Evolutionary conservation across 1,139 yeast species (phyloP).

Genomic region (Magnusiomyces sp.): DNA sequence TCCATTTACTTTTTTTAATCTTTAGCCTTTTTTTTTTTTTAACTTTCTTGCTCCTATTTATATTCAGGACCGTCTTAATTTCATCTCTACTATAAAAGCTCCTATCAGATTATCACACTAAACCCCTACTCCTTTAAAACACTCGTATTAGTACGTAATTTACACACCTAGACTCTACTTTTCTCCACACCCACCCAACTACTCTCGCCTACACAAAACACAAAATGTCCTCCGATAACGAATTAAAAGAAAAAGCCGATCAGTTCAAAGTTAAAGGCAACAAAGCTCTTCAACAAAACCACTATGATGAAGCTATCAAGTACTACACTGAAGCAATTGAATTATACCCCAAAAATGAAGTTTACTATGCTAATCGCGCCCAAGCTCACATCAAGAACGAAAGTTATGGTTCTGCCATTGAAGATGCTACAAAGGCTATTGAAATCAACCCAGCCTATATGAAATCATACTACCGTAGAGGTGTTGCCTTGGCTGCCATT

Average conservation of each 20-base stretch:
- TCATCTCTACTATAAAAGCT: background rate
- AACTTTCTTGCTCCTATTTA: background rate
- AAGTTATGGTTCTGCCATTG: slow-evolving; percentile 54
- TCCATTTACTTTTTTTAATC: no score
- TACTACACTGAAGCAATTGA: slow-evolving; percentile 73
- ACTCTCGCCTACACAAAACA: background rate
- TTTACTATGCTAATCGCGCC: slow-evolving; percentile 80
- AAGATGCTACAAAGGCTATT: background rate
- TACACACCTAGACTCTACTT: background rate
- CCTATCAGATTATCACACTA: background rate
- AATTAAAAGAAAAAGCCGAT: slow-evolving; percentile 14
- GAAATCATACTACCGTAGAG: slow-evolving; percentile 78
- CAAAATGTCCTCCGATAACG: background rate
- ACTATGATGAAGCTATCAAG: slow-evolving; percentile 59
- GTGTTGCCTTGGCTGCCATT: slow-evolving; percentile 72
- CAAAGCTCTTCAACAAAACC: slow-evolving; percentile 51
- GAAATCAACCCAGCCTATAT: slow-evolving; percentile 36
- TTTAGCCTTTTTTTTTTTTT: slow-evolving; percentile 1
- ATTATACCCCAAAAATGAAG: slow-evolving; percentile 55
- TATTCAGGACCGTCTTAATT: background rate
- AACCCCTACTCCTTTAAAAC: background rate
- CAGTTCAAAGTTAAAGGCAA: slow-evolving; percentile 63
- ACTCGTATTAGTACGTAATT: background rate
- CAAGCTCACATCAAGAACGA: slow-evolving; percentile 83
- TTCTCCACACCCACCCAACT: background rate